A percentile compares a stretch with the other conserved stretches of the same genome.
Evolutionary conservation across 2,329 filamentous ascomycete genomes (phyloP).

Genomic region (Scytalidium lignicola): DNA sequence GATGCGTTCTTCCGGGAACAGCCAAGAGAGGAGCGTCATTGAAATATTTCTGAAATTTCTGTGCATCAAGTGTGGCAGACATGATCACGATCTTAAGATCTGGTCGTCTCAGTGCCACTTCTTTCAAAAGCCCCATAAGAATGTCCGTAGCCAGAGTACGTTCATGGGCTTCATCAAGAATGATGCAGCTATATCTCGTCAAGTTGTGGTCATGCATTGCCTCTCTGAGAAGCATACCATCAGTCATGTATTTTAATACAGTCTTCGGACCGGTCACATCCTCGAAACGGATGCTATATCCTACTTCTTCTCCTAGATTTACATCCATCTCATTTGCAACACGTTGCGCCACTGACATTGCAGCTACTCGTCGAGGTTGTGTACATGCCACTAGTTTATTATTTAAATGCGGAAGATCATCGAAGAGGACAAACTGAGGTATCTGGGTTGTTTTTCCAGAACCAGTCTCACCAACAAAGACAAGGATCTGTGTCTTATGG

Average conservation of each 20-base stretch:
- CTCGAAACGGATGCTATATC: conserved; percentile 98
- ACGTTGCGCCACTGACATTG: conserved; percentile 98
- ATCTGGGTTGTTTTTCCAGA: conserved; percentile 99
- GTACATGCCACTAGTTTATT: conserved; percentile 95
- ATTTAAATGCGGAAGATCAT: conserved; percentile 83
- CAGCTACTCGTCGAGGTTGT: conserved; percentile 93
- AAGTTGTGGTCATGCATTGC: conserved; percentile 94
- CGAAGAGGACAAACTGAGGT: conserved; percentile 94
- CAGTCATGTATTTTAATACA: conserved; percentile 98
- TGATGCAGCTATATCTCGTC: conserved; percentile 92
- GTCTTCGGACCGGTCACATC: conserved; percentile 87
- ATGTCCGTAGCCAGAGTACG: conserved; percentile 96
- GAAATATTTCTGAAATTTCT: conserved; percentile 98
- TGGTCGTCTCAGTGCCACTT: conserved; percentile 72
- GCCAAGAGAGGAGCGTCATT: conserved; percentile 88
- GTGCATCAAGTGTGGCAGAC: conserved; percentile 93
- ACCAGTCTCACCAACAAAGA: conserved; percentile 98
- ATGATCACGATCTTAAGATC: conserved; percentile 99
- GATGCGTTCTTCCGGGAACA: conserved; percentile 90
- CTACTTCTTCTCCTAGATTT: conserved; percentile 85
- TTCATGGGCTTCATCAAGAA: conserved; percentile 98
- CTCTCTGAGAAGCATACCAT: conserved; percentile 95
- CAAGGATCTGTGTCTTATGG: conserved; percentile 90
- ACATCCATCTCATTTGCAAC: conserved; percentile 97
- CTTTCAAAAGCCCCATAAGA: conserved; percentile 92